phyloP scores from a whole-genome alignment of 2,329 filamentous ascomycete species.

The Scortechinia acanthostroma region DNA sequence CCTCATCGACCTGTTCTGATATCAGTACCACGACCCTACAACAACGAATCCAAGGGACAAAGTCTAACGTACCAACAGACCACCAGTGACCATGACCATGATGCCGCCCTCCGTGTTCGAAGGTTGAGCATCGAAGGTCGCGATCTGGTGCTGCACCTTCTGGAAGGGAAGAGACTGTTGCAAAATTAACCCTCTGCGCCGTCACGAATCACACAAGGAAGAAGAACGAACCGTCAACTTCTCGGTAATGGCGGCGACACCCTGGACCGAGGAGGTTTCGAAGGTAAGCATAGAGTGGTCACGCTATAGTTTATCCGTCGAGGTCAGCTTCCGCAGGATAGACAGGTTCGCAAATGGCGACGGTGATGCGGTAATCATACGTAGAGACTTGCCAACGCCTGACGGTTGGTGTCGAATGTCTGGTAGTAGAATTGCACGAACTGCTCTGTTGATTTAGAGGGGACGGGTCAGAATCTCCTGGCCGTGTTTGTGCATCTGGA shows the following conservation, averaged over 20 bases:
- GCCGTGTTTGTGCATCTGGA: too few relatives aligned
- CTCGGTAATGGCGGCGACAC: constrained; percentile 60
- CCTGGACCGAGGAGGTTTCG: constrained; percentile 64
- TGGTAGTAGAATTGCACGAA: constrained; percentile 90
- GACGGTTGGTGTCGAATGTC: constrained; percentile 72
- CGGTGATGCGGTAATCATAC: constrained; percentile 61
- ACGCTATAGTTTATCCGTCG: constrained; percentile 42
- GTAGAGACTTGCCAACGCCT: constrained; percentile 65
- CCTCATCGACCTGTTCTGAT: constrained; percentile 67
- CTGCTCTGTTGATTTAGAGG: constrained; percentile 55
- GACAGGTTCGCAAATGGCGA: too few relatives aligned
- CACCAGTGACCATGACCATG: constrained; percentile 81
- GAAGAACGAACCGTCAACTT: constrained; percentile 66
- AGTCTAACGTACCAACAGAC: constrained; percentile 67
- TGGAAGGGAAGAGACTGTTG: constrained; percentile 69
- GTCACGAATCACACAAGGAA: background rate
- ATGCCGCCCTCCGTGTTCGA: constrained; percentile 61
- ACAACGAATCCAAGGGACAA: too few relatives aligned
- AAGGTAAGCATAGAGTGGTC: constrained; percentile 89
- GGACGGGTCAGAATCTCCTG: background rate
- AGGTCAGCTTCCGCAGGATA: constrained; percentile 6
- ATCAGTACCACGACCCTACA: background rate
- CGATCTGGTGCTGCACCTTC: constrained; percentile 72
- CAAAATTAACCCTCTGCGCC: constrained; percentile 3
- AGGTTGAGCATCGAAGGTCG: constrained; percentile 79